Conservation (phyloP, 1,139 yeast species). For the Kodamaea ohmeri region DNA sequence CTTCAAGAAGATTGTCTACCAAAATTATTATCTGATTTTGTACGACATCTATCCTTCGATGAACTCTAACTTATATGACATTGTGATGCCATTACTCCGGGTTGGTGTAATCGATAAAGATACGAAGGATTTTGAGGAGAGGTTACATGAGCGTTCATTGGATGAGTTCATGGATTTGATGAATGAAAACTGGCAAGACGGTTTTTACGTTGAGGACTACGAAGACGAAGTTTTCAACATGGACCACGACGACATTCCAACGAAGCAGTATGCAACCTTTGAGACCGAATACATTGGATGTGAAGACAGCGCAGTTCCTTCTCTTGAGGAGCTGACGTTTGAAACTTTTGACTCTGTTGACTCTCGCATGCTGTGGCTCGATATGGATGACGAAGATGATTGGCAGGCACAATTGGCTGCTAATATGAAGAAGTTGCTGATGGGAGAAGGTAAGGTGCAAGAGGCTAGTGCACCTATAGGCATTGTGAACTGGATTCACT, state of each 20-base stretch:
- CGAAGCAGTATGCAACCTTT: slow-evolving; percentile 6
- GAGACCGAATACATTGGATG: not conserved
- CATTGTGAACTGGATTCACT: slow-evolving; percentile 17
- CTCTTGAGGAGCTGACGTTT: slow-evolving; percentile 22
- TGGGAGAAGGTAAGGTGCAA: slow-evolving; percentile 6
- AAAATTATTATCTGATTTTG: slow-evolving; percentile 32
- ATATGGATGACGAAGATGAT: slow-evolving; percentile 31
- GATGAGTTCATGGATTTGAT: slow-evolving; percentile 29
- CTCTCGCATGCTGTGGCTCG: slow-evolving; percentile 37
- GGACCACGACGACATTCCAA: slow-evolving; percentile 29
- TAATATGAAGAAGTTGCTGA: slow-evolving; percentile 11
- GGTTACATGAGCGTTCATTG: slow-evolving; percentile 29
- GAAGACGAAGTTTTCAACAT: slow-evolving; percentile 27
- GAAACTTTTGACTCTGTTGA: slow-evolving; percentile 31
- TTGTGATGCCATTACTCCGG: slow-evolving; percentile 34
- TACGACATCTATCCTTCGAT: slow-evolving; percentile 44
- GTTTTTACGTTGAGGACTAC: slow-evolving; percentile 38
- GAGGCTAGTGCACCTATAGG: slow-evolving; percentile 5
- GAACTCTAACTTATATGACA: slow-evolving; percentile 35
- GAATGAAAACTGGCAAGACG: slow-evolving; percentile 29
- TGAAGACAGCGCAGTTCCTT: slow-evolving; percentile 6
- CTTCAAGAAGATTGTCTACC: slow-evolving; percentile 38
- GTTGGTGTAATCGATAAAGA: slow-evolving; percentile 37
- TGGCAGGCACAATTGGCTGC: slow-evolving; percentile 13
- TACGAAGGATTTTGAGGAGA: slow-evolving; percentile 22